Conservation (phyloP, 805 yeast genomes). For the Novakomyces olei region DNA sequence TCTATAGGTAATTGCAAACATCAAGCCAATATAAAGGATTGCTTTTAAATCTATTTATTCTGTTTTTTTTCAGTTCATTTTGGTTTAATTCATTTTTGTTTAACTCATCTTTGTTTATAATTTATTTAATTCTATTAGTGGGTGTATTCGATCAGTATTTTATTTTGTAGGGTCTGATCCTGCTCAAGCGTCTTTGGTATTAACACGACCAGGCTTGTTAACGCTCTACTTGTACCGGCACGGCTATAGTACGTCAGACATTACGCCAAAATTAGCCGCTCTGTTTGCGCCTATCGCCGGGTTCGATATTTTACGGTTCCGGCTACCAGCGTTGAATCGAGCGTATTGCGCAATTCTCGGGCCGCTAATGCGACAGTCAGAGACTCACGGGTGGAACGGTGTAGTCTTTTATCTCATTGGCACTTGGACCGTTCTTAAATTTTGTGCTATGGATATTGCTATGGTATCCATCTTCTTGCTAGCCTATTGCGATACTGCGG, state of each 20-base stretch:
- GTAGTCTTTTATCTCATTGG: conserved; percentile 76
- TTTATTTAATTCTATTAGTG: too few relatives aligned
- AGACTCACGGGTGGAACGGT: conserved; percentile 54
- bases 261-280: conserved; percentile 36
- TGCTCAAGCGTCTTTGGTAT: too few relatives aligned
- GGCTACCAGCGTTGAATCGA: conserved; percentile 37
- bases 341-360: conserved; percentile 49
- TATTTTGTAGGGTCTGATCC: too few relatives aligned
- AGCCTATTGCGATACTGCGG: conserved; percentile 96
- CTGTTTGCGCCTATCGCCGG: conserved; percentile 34
- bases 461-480: conserved; percentile 55
- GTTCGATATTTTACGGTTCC: conserved; percentile 48
- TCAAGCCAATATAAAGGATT: too few relatives aligned
- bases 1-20: conserved; percentile 37
- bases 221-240: conserved; percentile 49
- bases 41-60: too few relatives aligned
- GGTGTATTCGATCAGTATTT: too few relatives aligned
- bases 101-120: too few relatives aligned
- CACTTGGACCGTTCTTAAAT: conserved; percentile 40
- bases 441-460: conserved; percentile 50
- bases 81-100: too few relatives aligned
- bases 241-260: conserved; percentile 32
- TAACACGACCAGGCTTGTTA: conserved; percentile 33
- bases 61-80: too few relatives aligned
- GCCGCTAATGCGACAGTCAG: conserved; percentile 65